Conservation (phyloP, 2,329 filamentous ascomycete genomes). For the Coniochaeta sp. region DNA sequence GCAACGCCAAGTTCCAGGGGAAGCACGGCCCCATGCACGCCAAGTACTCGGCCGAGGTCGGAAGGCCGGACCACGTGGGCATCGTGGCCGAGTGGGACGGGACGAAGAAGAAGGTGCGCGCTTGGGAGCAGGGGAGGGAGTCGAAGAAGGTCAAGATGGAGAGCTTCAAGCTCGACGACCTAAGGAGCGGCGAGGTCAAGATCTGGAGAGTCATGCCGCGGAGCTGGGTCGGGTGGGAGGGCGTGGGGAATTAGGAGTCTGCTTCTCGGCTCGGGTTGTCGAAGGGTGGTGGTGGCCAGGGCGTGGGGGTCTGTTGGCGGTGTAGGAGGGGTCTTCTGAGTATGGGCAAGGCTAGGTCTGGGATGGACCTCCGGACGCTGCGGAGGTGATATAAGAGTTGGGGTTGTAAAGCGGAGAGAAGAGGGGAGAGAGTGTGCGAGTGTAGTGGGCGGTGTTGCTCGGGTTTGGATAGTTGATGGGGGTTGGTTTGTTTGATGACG, state of each 20-base stretch:
- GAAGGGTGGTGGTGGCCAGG: neutral
- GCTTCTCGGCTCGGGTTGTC: too few species aligned
- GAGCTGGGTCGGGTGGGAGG: slow-evolving; percentile 86
- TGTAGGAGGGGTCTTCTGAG: neutral
- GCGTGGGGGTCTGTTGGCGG: neutral
- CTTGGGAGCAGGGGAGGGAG: slow-evolving; percentile 92
- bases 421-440: too few species aligned
- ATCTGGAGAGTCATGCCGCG: slow-evolving; percentile 94
- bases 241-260: slow-evolving; percentile 26
- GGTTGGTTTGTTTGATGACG: too few species aligned
- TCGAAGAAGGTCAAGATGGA: slow-evolving; percentile 90
- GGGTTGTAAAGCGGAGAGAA: too few species aligned
- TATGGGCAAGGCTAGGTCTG: neutral
- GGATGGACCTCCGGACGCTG: neutral
- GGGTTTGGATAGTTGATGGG: neutral
- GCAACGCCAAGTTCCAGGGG: slow-evolving; percentile 90
- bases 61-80: slow-evolving; percentile 81
- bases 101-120: slow-evolving; percentile 93
- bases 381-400: neutral
- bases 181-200: slow-evolving; percentile 90
- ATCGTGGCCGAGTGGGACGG: slow-evolving; percentile 96
- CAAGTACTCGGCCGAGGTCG: slow-evolving; percentile 85
- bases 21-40: slow-evolving; percentile 93
- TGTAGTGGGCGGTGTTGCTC: neutral
- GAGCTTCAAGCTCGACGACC: slow-evolving; percentile 87